Evolutionary conservation across 805 yeast species (phyloP).

Genomic region (Diddensiella transvaalensis): DNA sequence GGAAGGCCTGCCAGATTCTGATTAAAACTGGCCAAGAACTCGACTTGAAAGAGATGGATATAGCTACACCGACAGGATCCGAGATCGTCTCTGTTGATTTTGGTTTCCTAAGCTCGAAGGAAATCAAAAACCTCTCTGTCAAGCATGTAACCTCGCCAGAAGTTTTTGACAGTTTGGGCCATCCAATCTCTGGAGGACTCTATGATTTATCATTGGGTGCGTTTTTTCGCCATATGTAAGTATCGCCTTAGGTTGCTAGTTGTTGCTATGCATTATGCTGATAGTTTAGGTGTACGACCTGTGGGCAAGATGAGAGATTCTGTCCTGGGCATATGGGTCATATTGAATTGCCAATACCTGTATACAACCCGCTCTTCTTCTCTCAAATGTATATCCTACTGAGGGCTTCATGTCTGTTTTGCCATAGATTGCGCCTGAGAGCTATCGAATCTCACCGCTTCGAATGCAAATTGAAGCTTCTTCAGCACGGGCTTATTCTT

Average conservation of each 20-base stretch:
- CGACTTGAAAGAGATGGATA: constrained; percentile 63
- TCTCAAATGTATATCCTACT: constrained; percentile 81
- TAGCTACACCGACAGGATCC: constrained; percentile 93
- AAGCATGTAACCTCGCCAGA: constrained; percentile 94
- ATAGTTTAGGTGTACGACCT: constrained; percentile 65
- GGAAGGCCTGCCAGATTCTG: no score
- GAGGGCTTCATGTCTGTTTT: constrained; percentile 82
- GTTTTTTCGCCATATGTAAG: constrained; percentile 65
- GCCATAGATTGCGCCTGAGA: constrained; percentile 78
- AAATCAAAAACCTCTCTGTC: constrained; percentile 82
- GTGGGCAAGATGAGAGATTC: constrained; percentile 89
- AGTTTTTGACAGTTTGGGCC: constrained; percentile 94
- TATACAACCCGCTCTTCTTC: constrained; percentile 92
- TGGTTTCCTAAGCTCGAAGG: constrained; percentile 75
- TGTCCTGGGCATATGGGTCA: constrained; percentile 99
- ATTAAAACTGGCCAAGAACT: not conserved
- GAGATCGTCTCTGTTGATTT: constrained; percentile 91
- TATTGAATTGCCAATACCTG: constrained; percentile 93
- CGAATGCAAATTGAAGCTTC: constrained; percentile 70
- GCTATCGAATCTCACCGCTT: constrained; percentile 67
- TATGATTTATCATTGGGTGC: constrained; percentile 97
- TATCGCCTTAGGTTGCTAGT: not conserved
- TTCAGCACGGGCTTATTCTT: constrained; percentile 83
- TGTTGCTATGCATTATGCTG: not conserved
- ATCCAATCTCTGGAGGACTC: constrained; percentile 89